Percentiles rank a stretch among this genome's conserved stretches.
phyloP scores from a whole-genome alignment of 495 filamentous ascomycete species.

The Rhypophila decipiens region DNA sequence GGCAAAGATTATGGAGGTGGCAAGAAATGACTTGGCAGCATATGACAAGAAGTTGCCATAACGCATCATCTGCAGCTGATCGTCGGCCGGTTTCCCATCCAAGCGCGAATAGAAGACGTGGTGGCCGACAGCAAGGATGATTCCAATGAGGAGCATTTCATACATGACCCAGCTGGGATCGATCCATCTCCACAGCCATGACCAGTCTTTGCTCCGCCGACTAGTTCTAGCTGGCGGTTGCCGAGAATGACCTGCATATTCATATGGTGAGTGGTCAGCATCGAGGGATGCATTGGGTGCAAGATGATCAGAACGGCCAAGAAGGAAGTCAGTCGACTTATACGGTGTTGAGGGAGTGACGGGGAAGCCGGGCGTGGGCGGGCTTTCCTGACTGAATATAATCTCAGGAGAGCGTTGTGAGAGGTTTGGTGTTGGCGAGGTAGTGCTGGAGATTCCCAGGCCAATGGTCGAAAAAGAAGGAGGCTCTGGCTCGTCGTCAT shows the following conservation, averaged over 20 bases:
- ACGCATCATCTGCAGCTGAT: constrained; percentile 23
- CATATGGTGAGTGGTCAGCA: neutral
- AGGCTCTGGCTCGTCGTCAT: neutral
- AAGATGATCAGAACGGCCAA: neutral
- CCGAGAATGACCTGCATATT: neutral
- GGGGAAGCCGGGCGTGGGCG: neutral
- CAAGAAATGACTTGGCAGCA: constrained; percentile 17
- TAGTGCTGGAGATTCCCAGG: neutral
- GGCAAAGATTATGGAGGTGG: constrained; percentile 21
- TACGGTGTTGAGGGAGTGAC: neutral
- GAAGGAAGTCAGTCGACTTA: neutral
- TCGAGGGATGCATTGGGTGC: neutral
- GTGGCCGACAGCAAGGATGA: constrained; percentile 16
- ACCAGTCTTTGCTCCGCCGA: neutral
- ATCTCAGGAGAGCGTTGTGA: neutral
- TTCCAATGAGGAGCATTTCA: constrained; percentile 12
- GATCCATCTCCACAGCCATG: constrained; percentile 9
- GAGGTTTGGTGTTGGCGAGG: neutral
- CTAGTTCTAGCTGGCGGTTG: neutral
- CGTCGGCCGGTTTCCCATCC: constrained; percentile 15
- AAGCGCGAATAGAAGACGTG: constrained; percentile 19
- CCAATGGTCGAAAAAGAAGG: neutral
- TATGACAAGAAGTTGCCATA: constrained; percentile 21
- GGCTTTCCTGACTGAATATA: neutral
- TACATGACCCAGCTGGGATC: constrained; percentile 20